Evolutionary conservation across 1,284 basidiomycete genomes (phyloP).

Genomic region (Mycena citricolor): DNA sequence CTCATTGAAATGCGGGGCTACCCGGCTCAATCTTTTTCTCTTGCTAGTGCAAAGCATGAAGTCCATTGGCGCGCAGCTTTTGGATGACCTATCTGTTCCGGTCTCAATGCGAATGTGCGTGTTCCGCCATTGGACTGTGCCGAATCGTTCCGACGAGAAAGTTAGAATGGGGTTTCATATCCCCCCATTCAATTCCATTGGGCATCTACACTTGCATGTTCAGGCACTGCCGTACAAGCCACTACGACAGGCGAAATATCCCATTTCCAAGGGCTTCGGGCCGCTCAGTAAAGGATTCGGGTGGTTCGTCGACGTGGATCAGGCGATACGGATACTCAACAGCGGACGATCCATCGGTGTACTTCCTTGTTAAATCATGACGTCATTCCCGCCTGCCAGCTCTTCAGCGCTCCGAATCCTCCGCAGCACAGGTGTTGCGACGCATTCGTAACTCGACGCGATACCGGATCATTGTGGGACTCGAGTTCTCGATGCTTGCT

Average conservation of each 20-base stretch:
- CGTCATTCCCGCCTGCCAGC: too few relatives aligned
- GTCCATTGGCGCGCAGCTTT: conserved; percentile 51
- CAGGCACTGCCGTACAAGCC: conserved; percentile 65
- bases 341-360: conserved; percentile 52
- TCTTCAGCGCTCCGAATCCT: too few relatives aligned
- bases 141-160: conserved; percentile 4
- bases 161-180: conserved; percentile 75
- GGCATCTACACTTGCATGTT: conserved; percentile 81
- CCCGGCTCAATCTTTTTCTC: too few relatives aligned
- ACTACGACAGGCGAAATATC: conserved; percentile 56
- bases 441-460: too few relatives aligned
- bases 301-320: conserved; percentile 75
- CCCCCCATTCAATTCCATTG: conserved; percentile 77
- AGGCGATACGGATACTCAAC: conserved; percentile 63
- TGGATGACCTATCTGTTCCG: conserved; percentile 48
- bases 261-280: conserved; percentile 40
- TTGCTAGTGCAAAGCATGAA: conserved; percentile 60
- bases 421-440: too few relatives aligned
- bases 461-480: too few relatives aligned
- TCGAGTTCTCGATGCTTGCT: too few relatives aligned
- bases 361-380: conserved; percentile 53
- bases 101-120: conserved; percentile 45
- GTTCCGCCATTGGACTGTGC: not conserved
- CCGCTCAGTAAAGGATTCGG: conserved; percentile 63
- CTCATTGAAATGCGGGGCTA: too few relatives aligned